Conservation (phyloP, 2,329 filamentous ascomycete species). For the Epichloe bromicola region DNA sequence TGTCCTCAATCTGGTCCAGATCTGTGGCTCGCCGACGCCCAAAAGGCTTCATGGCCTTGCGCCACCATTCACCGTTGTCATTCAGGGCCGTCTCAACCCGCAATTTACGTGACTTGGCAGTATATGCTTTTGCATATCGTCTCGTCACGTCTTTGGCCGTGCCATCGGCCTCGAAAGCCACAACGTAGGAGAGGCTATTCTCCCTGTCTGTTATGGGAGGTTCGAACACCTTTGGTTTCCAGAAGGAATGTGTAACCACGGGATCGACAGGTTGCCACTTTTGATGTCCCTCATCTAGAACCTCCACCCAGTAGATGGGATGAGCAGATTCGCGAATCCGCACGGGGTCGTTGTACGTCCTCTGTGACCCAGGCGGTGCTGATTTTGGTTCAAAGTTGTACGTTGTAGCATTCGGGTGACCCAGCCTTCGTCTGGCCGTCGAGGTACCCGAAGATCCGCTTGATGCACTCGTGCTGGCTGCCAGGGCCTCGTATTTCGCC, state of each 20-base stretch:
- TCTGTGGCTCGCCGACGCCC: slow-evolving; percentile 34
- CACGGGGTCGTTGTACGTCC: slow-evolving; percentile 22
- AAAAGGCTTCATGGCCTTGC: slow-evolving; percentile 36
- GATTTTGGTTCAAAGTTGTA: slow-evolving; percentile 35
- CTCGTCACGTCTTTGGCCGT: slow-evolving; percentile 73
- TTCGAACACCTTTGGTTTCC: slow-evolving; percentile 64
- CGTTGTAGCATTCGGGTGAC: slow-evolving; percentile 40
- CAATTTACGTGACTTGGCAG: slow-evolving; percentile 71
- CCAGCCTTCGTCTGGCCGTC: slow-evolving; percentile 34
- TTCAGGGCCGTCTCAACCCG: slow-evolving; percentile 56
- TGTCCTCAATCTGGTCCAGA: slow-evolving; percentile 73
- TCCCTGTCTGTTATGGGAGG: slow-evolving; percentile 65
- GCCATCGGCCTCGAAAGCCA: slow-evolving; percentile 74
- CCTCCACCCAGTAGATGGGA: slow-evolving; percentile 91
- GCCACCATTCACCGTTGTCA: slow-evolving; percentile 40
- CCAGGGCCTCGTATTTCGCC: slow-evolving; percentile 21
- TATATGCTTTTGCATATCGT: slow-evolving; percentile 78
- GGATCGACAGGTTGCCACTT: slow-evolving; percentile 89
- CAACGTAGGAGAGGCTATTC: slow-evolving; percentile 70
- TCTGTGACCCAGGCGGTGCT: slow-evolving; percentile 22
- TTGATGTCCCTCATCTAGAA: slow-evolving; percentile 71
- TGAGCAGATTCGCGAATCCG: slow-evolving; percentile 56
- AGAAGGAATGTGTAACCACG: slow-evolving; percentile 64
- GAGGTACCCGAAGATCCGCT: slow-evolving; percentile 17
- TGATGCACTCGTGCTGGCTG: slow-evolving; percentile 20